A percentile compares a stretch with the other conserved stretches of the same genome.
These are phyloP conservation scores for Peronospora farinosa DNA, from an alignment of 352 stramenopile genomes.

Conservation along the genomic window DNA sequence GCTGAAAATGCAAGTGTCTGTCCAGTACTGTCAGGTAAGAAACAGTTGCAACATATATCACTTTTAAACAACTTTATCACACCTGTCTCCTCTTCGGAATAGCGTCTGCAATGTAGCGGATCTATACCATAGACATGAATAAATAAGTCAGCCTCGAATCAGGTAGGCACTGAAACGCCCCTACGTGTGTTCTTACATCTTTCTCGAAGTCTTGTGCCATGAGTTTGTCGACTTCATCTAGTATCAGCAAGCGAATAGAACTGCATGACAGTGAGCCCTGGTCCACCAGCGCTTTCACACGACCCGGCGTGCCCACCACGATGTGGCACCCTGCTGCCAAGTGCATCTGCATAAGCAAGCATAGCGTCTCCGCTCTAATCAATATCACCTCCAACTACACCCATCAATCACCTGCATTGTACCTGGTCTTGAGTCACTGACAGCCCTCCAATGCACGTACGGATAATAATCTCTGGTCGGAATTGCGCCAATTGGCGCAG, in stretches of 20 bases:
- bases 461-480: slow-evolving; percentile 30
- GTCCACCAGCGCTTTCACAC: slow-evolving; percentile 63
- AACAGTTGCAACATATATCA: slow-evolving; percentile 1
- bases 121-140: slow-evolving; percentile 28
- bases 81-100: slow-evolving; percentile 63
- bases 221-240: slow-evolving; percentile 85
- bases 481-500: slow-evolving; percentile 48
- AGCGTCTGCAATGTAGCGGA: slow-evolving; percentile 46
- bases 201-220: slow-evolving; percentile 53
- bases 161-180: not conserved
- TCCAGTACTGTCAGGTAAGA: slow-evolving; percentile 1
- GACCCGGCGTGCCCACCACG: slow-evolving; percentile 64
- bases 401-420: not conserved
- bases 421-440: slow-evolving; percentile 58
- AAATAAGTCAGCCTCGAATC: not conserved
- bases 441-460: slow-evolving; percentile 57
- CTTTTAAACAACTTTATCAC: not conserved
- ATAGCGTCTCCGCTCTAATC: slow-evolving; percentile 1
- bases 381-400: not conserved
- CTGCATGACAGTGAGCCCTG: slow-evolving; percentile 42
- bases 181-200: slow-evolving; percentile 31
- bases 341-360: slow-evolving; percentile 21
- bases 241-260: slow-evolving; percentile 50
- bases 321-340: slow-evolving; percentile 50
- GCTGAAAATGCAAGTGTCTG: slow-evolving; percentile 75